These are phyloP conservation scores for Penicillium sclerotiorum DNA, from an alignment of 2,329 filamentous ascomycete genomes.

Conservation along the genomic window DNA sequence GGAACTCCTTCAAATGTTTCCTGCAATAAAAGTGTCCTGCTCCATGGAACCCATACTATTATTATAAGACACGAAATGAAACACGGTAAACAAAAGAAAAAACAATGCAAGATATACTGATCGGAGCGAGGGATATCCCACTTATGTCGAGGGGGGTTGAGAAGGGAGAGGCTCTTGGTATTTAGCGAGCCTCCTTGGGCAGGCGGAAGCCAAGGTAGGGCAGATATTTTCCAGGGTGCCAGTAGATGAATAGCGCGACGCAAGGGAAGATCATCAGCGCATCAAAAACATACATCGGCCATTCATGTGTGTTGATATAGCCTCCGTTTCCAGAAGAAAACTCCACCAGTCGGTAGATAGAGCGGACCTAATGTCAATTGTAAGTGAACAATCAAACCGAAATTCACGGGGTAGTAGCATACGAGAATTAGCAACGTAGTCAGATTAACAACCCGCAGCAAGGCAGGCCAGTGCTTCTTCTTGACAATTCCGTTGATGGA, in stretches of 20 bases:
- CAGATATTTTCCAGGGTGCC: constrained; percentile 36
- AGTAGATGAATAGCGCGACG: constrained; percentile 32
- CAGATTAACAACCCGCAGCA: constrained; percentile 36
- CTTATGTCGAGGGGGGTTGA: too few relatives aligned
- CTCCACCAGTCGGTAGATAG: constrained; percentile 53
- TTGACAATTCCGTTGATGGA: constrained; percentile 24
- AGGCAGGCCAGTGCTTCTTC: constrained; percentile 34
- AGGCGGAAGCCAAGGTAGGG: constrained; percentile 25
- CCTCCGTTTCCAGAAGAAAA: constrained; percentile 47
- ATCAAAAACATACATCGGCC: constrained; percentile 51
- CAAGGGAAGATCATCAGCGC: constrained; percentile 41
- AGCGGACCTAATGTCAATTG: constrained; percentile 36
- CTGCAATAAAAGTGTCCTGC: too few relatives aligned
- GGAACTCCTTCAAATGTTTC: too few relatives aligned
- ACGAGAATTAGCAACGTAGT: constrained; percentile 36
- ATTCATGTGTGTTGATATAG: constrained; percentile 48
- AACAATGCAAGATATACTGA: too few relatives aligned
- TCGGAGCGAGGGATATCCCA: too few relatives aligned
- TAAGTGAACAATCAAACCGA: background rate
- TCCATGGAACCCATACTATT: too few relatives aligned
- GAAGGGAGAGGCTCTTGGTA: background rate
- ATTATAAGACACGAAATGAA: too few relatives aligned
- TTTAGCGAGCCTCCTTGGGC: constrained; percentile 31
- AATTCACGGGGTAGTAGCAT: too few relatives aligned
- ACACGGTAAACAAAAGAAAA: too few relatives aligned